Evolutionary conservation across 2,329 filamentous ascomycete genomes (phyloP), one percentile per base, ranked within the genome.

Genomic region (Colletotrichum musicola): DNA sequence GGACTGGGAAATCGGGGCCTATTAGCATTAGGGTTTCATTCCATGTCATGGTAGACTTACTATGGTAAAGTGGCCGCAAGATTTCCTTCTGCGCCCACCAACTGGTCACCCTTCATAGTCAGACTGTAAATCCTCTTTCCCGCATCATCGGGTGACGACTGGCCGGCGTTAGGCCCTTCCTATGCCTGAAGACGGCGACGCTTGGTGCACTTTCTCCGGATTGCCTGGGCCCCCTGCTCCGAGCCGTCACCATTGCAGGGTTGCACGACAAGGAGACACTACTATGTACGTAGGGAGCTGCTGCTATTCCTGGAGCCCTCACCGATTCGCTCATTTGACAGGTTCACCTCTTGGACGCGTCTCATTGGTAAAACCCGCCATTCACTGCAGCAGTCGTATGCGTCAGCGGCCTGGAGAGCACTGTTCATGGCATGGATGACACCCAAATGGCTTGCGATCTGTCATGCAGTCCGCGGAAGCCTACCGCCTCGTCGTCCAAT

Each of bases 401-500:
- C 46, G 55, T 60, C 42, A 30, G 38, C 35, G 9, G 9, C n/a
- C 16, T 42, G 13, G 10, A 16, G 22, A 47, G 47, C 27, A 46
- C 25, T 44, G 27, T n/a, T 40, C 42, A 35, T 46, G 38, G 49
- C 42, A 35, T 46, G 38, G 22, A 25, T 18, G 27, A 42, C 42
- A 40, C 18, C 18, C 20, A 25, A 49, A 57, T 61, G 40, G 18
- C 30, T 54, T 38, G n/a, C 27, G 27, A 61, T 61, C 55, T 61
- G 18, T 35, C 20, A 18, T 60, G 40, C 12, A 69, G 27, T 16
- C 46, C 46, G 62, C 56, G 44, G 59, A 63, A 63, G 59, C 25
- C 30, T 63, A 38, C 57, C 38, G 47, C 53, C 62, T 40, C 38
- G 46, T 67, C 63, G 54, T 46, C 27, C 58, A 53, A 50, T 68